These are phyloP conservation scores for Anisogramma anomala DNA, from an alignment of 2,329 filamentous ascomycete genomes.

Conservation along the genomic window DNA sequence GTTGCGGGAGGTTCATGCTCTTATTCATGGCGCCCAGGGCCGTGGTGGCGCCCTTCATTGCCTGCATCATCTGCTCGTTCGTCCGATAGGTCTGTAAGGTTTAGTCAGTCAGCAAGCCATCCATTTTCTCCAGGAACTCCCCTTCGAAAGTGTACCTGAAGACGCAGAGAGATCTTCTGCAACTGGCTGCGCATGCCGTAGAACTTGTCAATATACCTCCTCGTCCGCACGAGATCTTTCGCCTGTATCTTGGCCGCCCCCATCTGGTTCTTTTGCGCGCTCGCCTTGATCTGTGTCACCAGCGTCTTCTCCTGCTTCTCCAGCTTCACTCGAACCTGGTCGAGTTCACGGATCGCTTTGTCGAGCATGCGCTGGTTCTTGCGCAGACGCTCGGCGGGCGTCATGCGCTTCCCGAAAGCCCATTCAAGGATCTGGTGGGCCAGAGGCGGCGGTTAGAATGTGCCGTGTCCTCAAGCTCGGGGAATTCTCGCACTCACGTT, in stretches of 20 bases:
- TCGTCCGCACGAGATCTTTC: conserved; percentile 87
- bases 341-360: conserved; percentile 92
- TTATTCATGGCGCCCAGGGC: conserved; percentile 94
- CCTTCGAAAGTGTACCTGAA: conserved; percentile 53
- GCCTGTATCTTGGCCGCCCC: conserved; percentile 98
- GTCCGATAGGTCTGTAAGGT: conserved; percentile 72
- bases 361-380: conserved; percentile 95
- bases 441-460: conserved; percentile 17
- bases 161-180: conserved; percentile 86
- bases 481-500: conserved; percentile 33
- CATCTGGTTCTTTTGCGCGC: conserved; percentile 95
- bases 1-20: conserved; percentile 89
- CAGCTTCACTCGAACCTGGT: conserved; percentile 86
- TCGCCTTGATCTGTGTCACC: conserved; percentile 93
- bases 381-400: conserved; percentile 79
- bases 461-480: background rate
- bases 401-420: conserved; percentile 99
- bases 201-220: conserved; percentile 94
- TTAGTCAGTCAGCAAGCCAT: background rate
- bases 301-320: conserved; percentile 99
- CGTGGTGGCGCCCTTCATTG: conserved; percentile 94
- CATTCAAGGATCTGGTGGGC: conserved; percentile 79
- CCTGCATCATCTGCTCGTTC: conserved; percentile 99
- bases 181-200: conserved; percentile 96
- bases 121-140: background rate